Base-by-base conservation (phyloP, 2,329 filamentous ascomycete species). In the Gyromitra esculenta region DNA sequence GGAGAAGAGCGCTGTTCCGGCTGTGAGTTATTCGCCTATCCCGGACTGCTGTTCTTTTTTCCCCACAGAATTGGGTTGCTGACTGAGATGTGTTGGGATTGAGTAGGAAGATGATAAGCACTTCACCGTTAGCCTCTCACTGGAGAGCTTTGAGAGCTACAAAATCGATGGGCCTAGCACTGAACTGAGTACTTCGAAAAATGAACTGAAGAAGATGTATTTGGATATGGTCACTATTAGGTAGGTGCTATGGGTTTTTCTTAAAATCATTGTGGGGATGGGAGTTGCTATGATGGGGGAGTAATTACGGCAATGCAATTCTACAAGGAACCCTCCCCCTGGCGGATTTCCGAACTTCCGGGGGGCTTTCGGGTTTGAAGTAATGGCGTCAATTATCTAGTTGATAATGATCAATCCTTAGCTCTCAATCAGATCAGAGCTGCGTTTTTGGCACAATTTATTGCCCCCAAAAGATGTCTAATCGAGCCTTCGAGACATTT, bases 91-190 rank as follows among this genome's bases (percentile, higher is more conserved):
- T 59, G 9, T 57, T 18, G 35, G 45, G 11, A 41, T 65, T 21
- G 21, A 80, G 71, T 83, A 97, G 94, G 92, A 94, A 85, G 94
- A 97, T 85, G 93, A 97, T 83, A 92, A 97, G 88, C 90, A 90
- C 80, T 98, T 99, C 87, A 89, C 91, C 83, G 90, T 99, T 84
- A 91, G 90, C 83, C 91, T 99, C 84, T 97, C 93, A 84, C 93
- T 97, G 85, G 95, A 98, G 91, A 95, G 93, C 87, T 99, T 98
- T 87, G 96, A 99, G 89, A 97, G 96, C 75, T 99, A 98, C 87
- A 94, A 97, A 88, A 90, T 99, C 84, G 96, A 99, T 86, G 94
- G 95, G 81, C 96, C 96, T 80, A 88, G 93, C 75, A 97, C 97
- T 88, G 94, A 92, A 79, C 87, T 99, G 81, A 88, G 96, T 82